A percentile compares a stretch with the other conserved stretches of the same genome.
phyloP scores from a whole-genome alignment of 2,329 filamentous ascomycete genomes.

The Corynespora cassiicola region DNA sequence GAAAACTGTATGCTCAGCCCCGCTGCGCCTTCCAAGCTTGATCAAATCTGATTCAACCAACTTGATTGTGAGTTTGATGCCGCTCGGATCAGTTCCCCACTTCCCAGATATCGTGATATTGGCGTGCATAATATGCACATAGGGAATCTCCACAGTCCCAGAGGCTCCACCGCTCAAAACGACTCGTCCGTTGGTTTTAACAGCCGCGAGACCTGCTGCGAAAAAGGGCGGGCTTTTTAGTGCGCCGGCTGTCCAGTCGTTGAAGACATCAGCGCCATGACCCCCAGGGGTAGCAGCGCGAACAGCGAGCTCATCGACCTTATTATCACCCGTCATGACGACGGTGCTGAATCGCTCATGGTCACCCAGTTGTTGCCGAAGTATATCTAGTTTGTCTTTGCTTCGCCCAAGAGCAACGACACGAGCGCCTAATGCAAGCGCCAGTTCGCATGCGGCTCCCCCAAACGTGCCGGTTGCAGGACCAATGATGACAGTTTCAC shows the following conservation, averaged over 20 bases:
- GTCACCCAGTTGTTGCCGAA: constrained; percentile 31
- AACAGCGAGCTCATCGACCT: constrained; percentile 43
- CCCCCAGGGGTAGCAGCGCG: constrained; percentile 2
- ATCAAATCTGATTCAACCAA: too few species aligned
- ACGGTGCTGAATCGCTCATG: constrained; percentile 43
- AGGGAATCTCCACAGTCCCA: not conserved
- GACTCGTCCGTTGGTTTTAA: too few species aligned
- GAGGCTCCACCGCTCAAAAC: too few species aligned
- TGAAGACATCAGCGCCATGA: too few species aligned
- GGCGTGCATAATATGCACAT: not conserved
- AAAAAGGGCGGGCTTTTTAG: too few species aligned
- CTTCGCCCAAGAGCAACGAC: constrained; percentile 60
- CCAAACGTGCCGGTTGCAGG: constrained; percentile 59
- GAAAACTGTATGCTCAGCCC: too few species aligned
- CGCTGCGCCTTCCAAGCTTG: too few species aligned
- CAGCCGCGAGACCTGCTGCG: too few species aligned
- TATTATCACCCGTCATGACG: constrained; percentile 46
- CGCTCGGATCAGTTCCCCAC: not conserved
- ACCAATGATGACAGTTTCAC: constrained; percentile 5
- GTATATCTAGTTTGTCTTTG: constrained; percentile 25
- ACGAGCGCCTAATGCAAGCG: constrained; percentile 55
- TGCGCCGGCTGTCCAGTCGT: too few species aligned
- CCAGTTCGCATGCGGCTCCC: constrained; percentile 54
- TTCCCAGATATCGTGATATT: constrained; percentile 1
- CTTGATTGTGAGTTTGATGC: too few species aligned